Base-by-base conservation (phyloP, 306 rosid species). In the Rosa persica region DNA sequence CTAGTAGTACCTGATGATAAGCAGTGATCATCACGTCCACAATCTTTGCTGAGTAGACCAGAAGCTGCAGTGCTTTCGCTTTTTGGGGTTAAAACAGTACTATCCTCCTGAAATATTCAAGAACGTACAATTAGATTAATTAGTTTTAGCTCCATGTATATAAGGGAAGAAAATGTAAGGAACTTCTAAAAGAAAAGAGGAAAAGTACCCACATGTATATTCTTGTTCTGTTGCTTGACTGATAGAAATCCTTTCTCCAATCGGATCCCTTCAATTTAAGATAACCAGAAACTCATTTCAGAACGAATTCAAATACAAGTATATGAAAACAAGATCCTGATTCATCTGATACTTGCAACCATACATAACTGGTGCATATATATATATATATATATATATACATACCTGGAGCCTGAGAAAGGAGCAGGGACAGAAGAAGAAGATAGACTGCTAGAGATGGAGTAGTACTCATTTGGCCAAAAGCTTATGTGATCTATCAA, bases 221-320 rank as follows among this genome's bases (percentile, higher is more conserved):
- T 83, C 16, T 78, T 62, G 40, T 66, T 39, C 12, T 79, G 84
- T 49, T 79, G 87, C 72, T 46, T 77, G 62, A 76, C 68, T 69
- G 77, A 70, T 61, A 68, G 77, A 61, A 86, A 75, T 55, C 72
- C 87, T 79, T 87, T 89, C 38, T 78, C 89, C 87, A 86, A 74
- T 60, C 97, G 93, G 73, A 92, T 88, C 67, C 97, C 98, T 92
- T 76, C 72, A 84, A 25, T 27, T 12, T 27, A 81, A n/a, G 82
- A 60, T 20, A 8, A 73, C 23, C 12, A 74, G 51, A 73, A 57
- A 40, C 52, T 10, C 27, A 73, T 10, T 55, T 34, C 60, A 72
- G 5, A 64, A 43, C 38, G 36, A 15, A 47, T 42, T 46, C 27
- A 36, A 2, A 49, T 49, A 49, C 57, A 17, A 49, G 19, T 39